Percentiles rank a stretch among this genome's conserved stretches.
Evolutionary conservation across 148 eudicot genomes (phyloP).

Genomic region (Camellia japonica): DNA sequence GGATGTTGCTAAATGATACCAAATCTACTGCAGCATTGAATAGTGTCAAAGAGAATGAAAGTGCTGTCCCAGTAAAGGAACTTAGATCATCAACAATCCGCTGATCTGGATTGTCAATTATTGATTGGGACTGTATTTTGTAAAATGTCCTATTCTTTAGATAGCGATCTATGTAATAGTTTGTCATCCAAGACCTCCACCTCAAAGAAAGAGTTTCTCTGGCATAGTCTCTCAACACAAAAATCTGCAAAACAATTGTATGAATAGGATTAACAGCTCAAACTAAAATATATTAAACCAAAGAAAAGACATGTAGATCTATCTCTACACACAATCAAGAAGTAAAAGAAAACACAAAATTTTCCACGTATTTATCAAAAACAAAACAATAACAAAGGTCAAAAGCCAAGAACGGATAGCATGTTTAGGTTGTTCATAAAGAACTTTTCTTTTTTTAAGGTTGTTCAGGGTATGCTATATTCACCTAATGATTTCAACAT

Average conservation of each 20-base stretch:
- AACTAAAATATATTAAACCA: not conserved
- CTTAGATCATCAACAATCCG: constrained; percentile 92
- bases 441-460: not conserved
- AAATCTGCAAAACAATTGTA: constrained; percentile 47
- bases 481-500: not conserved
- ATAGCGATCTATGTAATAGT: constrained; percentile 77
- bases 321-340: not conserved
- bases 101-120: constrained; percentile 94
- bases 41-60: constrained; percentile 73
- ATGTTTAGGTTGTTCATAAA: not conserved
- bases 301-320: not conserved
- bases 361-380: not conserved
- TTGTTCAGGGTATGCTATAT: not conserved
- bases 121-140: constrained; percentile 83
- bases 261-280: constrained; percentile 9
- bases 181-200: constrained; percentile 99
- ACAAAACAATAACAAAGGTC: not conserved
- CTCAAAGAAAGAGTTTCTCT: constrained; percentile 79
- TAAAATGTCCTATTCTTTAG: constrained; percentile 69
- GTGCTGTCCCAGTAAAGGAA: constrained; percentile 88
- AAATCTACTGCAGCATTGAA: constrained; percentile 85
- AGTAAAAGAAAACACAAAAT: not conserved
- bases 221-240: constrained; percentile 89
- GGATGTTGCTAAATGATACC: constrained; percentile 86
- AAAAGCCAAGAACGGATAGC: not conserved